Evolutionary conservation across 169 alveolate species (phyloP), one percentile per base, ranked within the genome.

Genomic region (Cryptosporidium andersoni): DNA sequence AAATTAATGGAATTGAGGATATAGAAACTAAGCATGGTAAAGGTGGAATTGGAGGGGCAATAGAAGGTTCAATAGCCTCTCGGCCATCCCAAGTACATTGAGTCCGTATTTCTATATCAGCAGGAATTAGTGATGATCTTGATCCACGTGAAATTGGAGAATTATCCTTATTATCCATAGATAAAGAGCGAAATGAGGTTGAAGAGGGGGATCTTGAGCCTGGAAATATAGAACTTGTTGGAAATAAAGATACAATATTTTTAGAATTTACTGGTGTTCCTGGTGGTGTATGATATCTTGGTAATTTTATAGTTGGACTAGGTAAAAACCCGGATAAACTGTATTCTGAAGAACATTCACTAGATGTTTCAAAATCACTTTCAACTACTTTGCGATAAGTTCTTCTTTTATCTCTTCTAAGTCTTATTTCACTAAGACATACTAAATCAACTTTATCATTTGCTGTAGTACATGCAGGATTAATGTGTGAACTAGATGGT

Each of bases 1-100:
- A 64, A 47, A 64, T 60, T 3, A 68, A 66, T n/a, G 81, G 51
- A 16, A 45, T 6, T 9, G 64, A 52, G 16, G 82, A 74, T 43
- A 74, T 60, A 4, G 85, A 74, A 3, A 66, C 51, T 45, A 47
- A 36, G 4, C 80, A 25, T 37, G 91, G 81, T 11, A 80, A 56
- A 1, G 92, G 92, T 47, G 92, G 92, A 16, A 89, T 91, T 4
- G 90, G 88, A 3, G 92, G 92, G 5, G 92, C 92, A 42, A 89
- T 55, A 8, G 92, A 67, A 4, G 92, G 92, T 37, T 89, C 92
- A 8, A 82, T 89, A 14, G 92, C 89, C 48, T 89, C 92, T 34
- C 68, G 80, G 37, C 92, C 92, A 14, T 89, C 92, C 92, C 92
- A 89, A n/a, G 92, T 89, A 42, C 92, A 91, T 25, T 91, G 88